A percentile compares a stretch with the other conserved stretches of the same genome.
phyloP scores from a whole-genome alignment of 202 grass and related monocot species.

The Musa balbisiana region DNA sequence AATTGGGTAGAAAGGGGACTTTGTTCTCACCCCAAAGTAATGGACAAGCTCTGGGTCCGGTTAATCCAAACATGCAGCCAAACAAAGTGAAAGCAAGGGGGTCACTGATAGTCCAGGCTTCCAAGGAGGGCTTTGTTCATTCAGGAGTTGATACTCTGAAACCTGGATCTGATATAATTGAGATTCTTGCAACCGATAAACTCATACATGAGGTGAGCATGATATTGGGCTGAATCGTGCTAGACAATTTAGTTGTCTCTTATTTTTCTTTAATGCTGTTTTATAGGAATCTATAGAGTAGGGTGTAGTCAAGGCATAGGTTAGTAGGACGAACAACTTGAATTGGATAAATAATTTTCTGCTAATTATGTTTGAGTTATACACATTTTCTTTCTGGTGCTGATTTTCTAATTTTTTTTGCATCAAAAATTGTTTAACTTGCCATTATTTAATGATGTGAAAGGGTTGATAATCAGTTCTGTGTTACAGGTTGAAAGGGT shows the following conservation, averaged over 20 bases:
- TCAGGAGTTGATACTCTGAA: slow-evolving; percentile 16
- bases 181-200: slow-evolving; percentile 32
- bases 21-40: slow-evolving; percentile 22
- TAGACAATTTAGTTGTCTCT: background rate
- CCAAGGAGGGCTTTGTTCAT: slow-evolving; percentile 14
- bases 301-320: background rate
- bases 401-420: too few relatives aligned
- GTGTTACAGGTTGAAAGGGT: background rate
- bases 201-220: slow-evolving; percentile 43
- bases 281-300: background rate
- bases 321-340: background rate
- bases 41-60: slow-evolving; percentile 13
- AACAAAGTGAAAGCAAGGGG: slow-evolving; percentile 24
- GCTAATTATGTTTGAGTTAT: background rate
- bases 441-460: too few relatives aligned
- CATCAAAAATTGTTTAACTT: too few relatives aligned
- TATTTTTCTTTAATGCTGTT: background rate
- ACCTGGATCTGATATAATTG: slow-evolving; percentile 30
- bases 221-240: background rate
- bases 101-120: slow-evolving; percentile 5
- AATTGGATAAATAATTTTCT: background rate
- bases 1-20: background rate
- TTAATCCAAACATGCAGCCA: slow-evolving; percentile 22
- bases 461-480: background rate
- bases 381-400: too few relatives aligned